Percentiles rank a stretch among this genome's conserved stretches.
These are phyloP conservation scores for Helenozyma baotianmanensis DNA, from an alignment of 805 yeast species.

Conservation along the genomic window DNA sequence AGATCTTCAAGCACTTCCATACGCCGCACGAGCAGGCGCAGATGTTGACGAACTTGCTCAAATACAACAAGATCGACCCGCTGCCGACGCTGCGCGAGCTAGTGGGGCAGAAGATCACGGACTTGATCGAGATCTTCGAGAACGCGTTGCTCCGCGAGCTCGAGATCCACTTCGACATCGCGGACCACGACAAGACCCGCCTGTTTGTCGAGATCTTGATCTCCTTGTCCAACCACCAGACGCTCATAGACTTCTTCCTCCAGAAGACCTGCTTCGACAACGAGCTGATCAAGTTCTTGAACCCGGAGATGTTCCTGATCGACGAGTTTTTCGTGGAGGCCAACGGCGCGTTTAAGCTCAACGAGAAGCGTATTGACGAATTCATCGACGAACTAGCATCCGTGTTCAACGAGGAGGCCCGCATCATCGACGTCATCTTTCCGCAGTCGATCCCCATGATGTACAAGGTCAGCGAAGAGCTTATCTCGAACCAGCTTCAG, in stretches of 20 bases:
- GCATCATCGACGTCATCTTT: slow-evolving; percentile 40
- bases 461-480: slow-evolving; percentile 44
- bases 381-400: slow-evolving; percentile 28
- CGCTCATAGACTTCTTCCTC: slow-evolving; percentile 39
- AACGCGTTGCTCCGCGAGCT: slow-evolving; percentile 67
- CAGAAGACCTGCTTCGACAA: slow-evolving; percentile 40
- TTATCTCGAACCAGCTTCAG: slow-evolving; percentile 36
- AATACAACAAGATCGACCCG: slow-evolving; percentile 34
- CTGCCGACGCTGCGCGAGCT: slow-evolving; percentile 24
- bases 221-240: slow-evolving; percentile 37
- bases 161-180: slow-evolving; percentile 49
- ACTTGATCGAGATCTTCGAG: slow-evolving; percentile 64
- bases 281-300: slow-evolving; percentile 26
- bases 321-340: slow-evolving; percentile 18
- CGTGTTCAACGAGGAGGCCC: slow-evolving; percentile 34
- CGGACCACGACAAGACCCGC: slow-evolving; percentile 38
- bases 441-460: slow-evolving; percentile 43
- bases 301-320: slow-evolving; percentile 23
- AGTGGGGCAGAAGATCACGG: slow-evolving; percentile 42
- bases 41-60: slow-evolving; percentile 36
- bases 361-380: slow-evolving; percentile 17
- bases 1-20: slow-evolving; percentile 42
- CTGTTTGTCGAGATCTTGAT: slow-evolving; percentile 32
- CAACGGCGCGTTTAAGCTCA: slow-evolving; percentile 2
- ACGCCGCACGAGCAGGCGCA: slow-evolving; percentile 51